Conservation (phyloP, 176 grass and related monocot species). For the sorghum (Sorghum bicolor) region Sorghum_bicolor_NCBIv3 NC_012874.2:5931501-5932000, state of each 20-base stretch:
- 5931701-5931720: constrained; percentile 80
- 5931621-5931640: not conserved
- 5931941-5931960: constrained; percentile 71
- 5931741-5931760: constrained; percentile 73
- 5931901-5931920: constrained; percentile 56
- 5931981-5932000: constrained; percentile 42
- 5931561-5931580: not conserved
- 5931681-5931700: constrained; percentile 88
- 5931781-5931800: constrained; percentile 62
- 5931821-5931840: constrained; percentile 62
- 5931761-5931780: constrained; percentile 84
- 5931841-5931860: constrained; percentile 65
- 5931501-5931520: not conserved
- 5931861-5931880: constrained; percentile 57
- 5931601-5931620: not conserved
- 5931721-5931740: constrained; percentile 57
- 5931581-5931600: not conserved
- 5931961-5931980: constrained; percentile 69
- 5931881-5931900: constrained; percentile 65
- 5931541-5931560: not conserved
- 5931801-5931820: constrained; percentile 61
- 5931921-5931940: constrained; percentile 57
- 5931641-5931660: not conserved
- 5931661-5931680: constrained; percentile 50
- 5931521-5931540: not conserved